phyloP scores from a whole-genome alignment of 106 monocot genomes.

The Amphibolis antarctica region DNA sequence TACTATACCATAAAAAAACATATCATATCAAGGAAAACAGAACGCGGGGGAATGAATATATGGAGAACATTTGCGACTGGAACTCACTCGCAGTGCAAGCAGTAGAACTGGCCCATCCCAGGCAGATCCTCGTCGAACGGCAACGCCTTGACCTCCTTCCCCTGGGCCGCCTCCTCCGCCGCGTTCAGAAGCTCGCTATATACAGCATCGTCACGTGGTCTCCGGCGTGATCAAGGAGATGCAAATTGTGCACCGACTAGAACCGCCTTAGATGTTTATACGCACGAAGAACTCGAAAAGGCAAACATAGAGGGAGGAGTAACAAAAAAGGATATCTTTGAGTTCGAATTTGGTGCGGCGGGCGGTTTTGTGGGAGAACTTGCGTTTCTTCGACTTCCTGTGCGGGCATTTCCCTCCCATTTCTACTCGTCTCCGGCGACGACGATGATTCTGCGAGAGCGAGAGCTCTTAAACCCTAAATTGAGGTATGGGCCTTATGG shows the following conservation, averaged over 20 bases:
- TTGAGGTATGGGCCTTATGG: too few species aligned
- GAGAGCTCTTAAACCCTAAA: too few species aligned
- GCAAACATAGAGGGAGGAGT: background rate
- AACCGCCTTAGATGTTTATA: background rate
- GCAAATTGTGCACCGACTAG: conserved; percentile 4
- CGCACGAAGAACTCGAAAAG: background rate
- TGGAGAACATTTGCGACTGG: background rate
- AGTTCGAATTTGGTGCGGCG: conserved; percentile 80
- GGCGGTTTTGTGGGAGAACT: conserved; percentile 68
- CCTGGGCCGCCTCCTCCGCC: conserved; percentile 49
- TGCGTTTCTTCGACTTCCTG: conserved; percentile 88
- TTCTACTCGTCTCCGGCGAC: background rate
- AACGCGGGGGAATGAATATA: background rate
- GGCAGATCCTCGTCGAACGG: conserved; percentile 78
- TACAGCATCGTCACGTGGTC: conserved; percentile 70
- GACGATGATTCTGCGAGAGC: too few species aligned
- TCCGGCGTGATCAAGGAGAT: conserved; percentile 5
- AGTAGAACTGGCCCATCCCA: conserved; percentile 97
- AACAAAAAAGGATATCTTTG: conserved; percentile 57
- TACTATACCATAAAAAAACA: background rate
- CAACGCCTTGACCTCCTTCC: conserved; percentile 21
- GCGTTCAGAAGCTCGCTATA: conserved; percentile 59
- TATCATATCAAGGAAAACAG: background rate
- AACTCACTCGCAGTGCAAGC: conserved; percentile 83
- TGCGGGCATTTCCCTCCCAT: conserved; percentile 99